These are phyloP conservation scores for Euphorbia pulcherrima DNA, from an alignment of 345 rosid species.

Conservation along the genomic window DNA sequence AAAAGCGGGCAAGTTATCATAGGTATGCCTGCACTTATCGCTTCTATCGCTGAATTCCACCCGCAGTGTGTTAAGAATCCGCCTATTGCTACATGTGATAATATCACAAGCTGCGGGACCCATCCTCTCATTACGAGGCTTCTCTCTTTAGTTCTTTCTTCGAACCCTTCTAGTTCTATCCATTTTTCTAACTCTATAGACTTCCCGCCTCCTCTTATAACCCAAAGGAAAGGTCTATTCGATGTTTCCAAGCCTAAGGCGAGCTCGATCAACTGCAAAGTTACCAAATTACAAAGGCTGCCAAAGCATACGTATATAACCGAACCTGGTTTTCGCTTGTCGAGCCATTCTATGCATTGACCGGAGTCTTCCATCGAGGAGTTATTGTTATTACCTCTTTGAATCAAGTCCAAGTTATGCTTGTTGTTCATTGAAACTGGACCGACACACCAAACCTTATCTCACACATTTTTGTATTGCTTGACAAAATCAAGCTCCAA, in stretches of 20 bases:
- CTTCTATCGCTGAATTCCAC: constrained; percentile 1
- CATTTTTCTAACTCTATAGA: constrained; percentile 5
- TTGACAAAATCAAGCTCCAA: constrained; percentile 4
- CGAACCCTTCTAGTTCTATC: constrained; percentile 1
- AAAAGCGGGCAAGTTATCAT: constrained; percentile 10
- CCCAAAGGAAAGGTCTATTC: constrained; percentile 15
- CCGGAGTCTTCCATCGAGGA: background rate
- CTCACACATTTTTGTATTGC: background rate
- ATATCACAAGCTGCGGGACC: background rate
- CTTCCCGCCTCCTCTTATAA: background rate
- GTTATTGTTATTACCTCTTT: background rate
- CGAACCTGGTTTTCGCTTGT: background rate
- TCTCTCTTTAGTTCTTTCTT: constrained; percentile 11
- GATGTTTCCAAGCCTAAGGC: constrained; percentile 10
- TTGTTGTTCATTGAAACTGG: background rate
- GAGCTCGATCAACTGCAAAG: constrained; percentile 14
- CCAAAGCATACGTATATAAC: constrained; percentile 20
- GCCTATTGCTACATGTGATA: background rate
- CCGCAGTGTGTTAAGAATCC: background rate
- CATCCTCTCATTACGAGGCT: constrained; percentile 5
- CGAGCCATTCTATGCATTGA: background rate
- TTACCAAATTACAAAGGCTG: constrained; percentile 12
- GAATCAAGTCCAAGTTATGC: background rate
- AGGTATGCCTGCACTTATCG: background rate
- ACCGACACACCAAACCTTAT: background rate